Evolutionary conservation across 192 early-diverging fungal species (phyloP), one percentile per base, ranked within the genome.

Genomic region (Chytriomyces sp.): DNA sequence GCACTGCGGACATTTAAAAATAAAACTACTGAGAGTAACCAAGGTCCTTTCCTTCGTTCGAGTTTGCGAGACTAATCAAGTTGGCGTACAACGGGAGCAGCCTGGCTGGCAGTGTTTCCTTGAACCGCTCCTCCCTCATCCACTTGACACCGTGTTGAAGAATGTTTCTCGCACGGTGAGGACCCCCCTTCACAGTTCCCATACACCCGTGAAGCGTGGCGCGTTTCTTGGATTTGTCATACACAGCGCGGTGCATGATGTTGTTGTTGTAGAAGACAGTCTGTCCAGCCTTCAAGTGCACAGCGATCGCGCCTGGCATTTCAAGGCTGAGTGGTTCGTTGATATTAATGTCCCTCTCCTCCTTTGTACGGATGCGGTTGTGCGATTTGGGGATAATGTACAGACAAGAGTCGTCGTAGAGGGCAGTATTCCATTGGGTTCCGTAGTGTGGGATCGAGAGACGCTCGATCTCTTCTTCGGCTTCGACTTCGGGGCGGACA

Each of bases 241-340:
- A 86, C 11, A 78, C 72, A 47, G 83, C 85, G 49, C 85, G 85
- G 62, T 86, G 85, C 49, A 86, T 53, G 50, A 86, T 84, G 50
- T 86, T 86, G 69, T 86, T 86, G 73, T 86, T 84, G 62, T 86
- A 86, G 70, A 86, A 86, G 13, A 86, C 83, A 6, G 85, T 86
- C 74, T 86, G 85, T 43, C 85, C 85, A 16, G 85, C 80, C 49
- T 81, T 79, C 3, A 86, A 24, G 6, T 53, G 28, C 7, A 86
- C 82, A 44, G 66, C 77, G 6, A 85, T 60, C 28, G 72, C 50
- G 48, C 71, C 83, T 20, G 85, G 85, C 85, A 86, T 86, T 18
- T 85, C 77, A 28, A 77, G 69, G 62, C 28, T 60, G 45, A 80
- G 67, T 18, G 85, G 83, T 64, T 86, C 82, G 20, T 85, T 75